phyloP scores from a whole-genome alignment of 129 eudicot genomes.

The Chrysanthemum seticuspe region DNA sequence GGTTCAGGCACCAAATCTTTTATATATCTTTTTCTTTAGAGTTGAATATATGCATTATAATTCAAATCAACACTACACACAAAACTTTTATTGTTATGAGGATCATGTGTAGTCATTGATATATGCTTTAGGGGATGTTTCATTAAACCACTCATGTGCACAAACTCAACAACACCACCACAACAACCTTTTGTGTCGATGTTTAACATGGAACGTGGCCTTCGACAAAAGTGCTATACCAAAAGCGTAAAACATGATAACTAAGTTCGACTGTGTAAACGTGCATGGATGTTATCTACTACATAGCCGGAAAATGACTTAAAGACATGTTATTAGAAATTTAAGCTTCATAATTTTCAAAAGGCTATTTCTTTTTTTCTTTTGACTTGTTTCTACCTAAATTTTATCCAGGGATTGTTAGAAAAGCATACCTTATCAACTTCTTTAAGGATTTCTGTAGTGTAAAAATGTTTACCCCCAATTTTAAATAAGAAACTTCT shows the following conservation, averaged over 20 bases:
- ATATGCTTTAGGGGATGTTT: conserved; percentile 13
- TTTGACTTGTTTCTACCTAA: neutral
- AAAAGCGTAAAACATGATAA: neutral
- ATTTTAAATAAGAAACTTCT: neutral
- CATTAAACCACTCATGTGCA: conserved; percentile 18
- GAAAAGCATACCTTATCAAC: neutral
- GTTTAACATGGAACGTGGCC: neutral
- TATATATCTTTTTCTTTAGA: conserved; percentile 10
- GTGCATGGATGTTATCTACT: neutral
- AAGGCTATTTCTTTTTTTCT: neutral
- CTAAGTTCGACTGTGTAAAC: neutral
- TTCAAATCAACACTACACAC: conserved; percentile 10
- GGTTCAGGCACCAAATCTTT: conserved; percentile 27
- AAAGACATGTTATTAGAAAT: neutral
- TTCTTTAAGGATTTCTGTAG: neutral
- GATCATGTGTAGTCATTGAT: conserved; percentile 7
- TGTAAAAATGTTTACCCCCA: neutral
- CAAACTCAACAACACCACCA: neutral
- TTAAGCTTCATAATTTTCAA: neutral
- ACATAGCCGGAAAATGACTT: neutral
- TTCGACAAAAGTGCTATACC: neutral
- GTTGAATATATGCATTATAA: neutral
- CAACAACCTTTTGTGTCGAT: conserved; percentile 3
- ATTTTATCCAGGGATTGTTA: neutral
- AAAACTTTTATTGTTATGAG: conserved; percentile 14